Percentiles rank a stretch among this genome's conserved stretches.
phyloP scores from a whole-genome alignment of 2,329 filamentous ascomycete species.

The Fusarium agapanthi region DNA sequence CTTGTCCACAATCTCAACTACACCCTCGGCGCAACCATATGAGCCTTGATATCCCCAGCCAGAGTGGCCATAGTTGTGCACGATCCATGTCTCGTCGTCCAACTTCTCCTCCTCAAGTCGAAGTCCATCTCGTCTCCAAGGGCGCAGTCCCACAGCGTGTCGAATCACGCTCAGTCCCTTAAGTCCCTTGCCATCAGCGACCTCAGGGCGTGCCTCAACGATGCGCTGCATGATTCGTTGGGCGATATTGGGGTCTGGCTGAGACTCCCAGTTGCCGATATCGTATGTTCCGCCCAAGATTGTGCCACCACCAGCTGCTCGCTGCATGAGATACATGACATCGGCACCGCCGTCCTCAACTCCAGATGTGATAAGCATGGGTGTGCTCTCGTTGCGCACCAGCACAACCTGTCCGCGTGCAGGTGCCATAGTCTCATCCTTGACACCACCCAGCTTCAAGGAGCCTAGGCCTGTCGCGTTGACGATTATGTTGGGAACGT shows the following conservation, averaged over 20 bases:
- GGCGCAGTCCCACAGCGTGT: conserved; percentile 84
- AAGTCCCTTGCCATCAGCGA: conserved; percentile 73
- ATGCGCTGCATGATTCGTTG: conserved; percentile 84
- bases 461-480: conserved; percentile 88
- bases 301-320: conserved; percentile 82
- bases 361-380: conserved; percentile 76
- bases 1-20: conserved; percentile 72
- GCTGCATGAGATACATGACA: conserved; percentile 81
- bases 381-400: conserved; percentile 78
- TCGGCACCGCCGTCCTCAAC: conserved; percentile 79
- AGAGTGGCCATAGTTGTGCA: conserved; percentile 83
- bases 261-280: conserved; percentile 79
- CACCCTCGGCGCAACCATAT: conserved; percentile 75
- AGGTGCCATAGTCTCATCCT: conserved; percentile 77
- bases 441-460: conserved; percentile 80
- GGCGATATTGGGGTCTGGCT: conserved; percentile 82
- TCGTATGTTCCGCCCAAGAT: conserved; percentile 88
- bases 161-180: conserved; percentile 78
- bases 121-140: conserved; percentile 76
- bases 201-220: conserved; percentile 69
- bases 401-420: conserved; percentile 85
- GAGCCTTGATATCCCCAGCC: conserved; percentile 78
- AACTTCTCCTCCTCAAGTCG: conserved; percentile 70
- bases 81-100: conserved; percentile 68
- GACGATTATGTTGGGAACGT: conserved; percentile 73